phyloP scores from a whole-genome alignment of 495 filamentous ascomycete species.

The Thermothielavioides terrestris region DNA sequence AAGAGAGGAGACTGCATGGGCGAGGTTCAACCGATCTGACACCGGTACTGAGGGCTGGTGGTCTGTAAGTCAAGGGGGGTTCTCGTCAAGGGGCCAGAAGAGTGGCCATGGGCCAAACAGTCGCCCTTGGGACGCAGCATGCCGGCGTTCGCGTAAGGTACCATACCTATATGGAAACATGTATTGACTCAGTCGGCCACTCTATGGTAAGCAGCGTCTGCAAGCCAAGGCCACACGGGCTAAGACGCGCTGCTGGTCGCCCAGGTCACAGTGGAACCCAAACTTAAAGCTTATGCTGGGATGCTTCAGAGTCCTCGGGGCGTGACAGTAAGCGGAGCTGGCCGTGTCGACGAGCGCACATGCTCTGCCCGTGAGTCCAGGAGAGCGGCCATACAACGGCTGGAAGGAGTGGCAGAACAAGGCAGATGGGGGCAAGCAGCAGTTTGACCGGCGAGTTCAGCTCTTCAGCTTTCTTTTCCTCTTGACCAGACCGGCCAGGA shows the following conservation, averaged over 20 bases:
- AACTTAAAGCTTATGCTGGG: neutral
- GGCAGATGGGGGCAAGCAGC: no score
- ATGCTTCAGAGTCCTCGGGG: neutral
- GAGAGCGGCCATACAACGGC: neutral
- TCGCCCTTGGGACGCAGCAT: no score
- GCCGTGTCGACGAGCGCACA: neutral
- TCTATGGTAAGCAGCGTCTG: neutral
- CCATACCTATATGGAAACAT: neutral
- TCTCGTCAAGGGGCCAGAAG: no score
- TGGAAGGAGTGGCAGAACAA: neutral
- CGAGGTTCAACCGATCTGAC: neutral
- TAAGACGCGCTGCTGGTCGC: neutral
- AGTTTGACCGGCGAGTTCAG: no score
- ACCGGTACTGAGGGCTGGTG: neutral
- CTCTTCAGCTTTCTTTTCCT: neutral
- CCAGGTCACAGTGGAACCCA: neutral
- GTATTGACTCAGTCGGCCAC: neutral
- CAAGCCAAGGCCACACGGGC: neutral
- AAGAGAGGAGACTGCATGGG: neutral
- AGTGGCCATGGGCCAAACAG: neutral
- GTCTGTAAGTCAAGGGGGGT: neutral
- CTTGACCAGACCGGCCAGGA: neutral
- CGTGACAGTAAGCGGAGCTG: neutral
- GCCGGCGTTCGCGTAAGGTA: no score
- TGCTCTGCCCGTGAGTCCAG: neutral